Conservation (phyloP, 352 stramenopile genomes). For the Globisporangium megalacanthum region DNA sequence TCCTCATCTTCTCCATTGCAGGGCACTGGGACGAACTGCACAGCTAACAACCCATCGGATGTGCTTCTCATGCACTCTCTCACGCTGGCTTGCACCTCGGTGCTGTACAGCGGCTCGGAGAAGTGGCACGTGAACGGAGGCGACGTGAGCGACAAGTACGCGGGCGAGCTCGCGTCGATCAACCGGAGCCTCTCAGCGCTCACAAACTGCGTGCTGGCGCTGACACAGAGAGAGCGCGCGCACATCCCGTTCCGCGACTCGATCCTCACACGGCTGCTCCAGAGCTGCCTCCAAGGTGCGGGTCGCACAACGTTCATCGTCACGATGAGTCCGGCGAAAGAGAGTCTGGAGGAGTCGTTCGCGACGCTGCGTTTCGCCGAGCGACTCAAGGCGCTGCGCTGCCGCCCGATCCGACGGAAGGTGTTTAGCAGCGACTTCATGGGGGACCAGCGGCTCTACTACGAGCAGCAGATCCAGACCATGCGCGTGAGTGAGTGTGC, state of each 20-base stretch:
- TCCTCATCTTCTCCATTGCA: not conserved
- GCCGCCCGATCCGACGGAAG: conserved; percentile 41
- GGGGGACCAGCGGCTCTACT: conserved; percentile 52
- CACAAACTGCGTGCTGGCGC: conserved; percentile 69
- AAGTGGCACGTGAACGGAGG: conserved; percentile 60
- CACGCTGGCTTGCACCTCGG: conserved; percentile 4
- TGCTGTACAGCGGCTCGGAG: conserved; percentile 43
- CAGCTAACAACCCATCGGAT: not conserved
- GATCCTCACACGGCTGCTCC: conserved; percentile 58
- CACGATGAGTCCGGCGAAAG: conserved; percentile 48
- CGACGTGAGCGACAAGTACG: conserved; percentile 55
- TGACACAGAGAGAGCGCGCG: conserved; percentile 48
- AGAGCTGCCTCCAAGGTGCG: conserved; percentile 51
- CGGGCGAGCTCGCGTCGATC: conserved; percentile 52
- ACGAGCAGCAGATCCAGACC: conserved; percentile 62
- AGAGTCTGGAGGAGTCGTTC: conserved; percentile 61
- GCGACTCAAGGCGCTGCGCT: conserved; percentile 51
- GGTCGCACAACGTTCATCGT: conserved; percentile 59
- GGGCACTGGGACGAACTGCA: too few species aligned
- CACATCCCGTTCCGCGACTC: conserved; percentile 68
- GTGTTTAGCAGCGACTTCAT: conserved; percentile 44
- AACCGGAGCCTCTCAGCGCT: conserved; percentile 74
- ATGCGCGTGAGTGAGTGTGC: conserved; percentile 38
- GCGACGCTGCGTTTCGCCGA: conserved; percentile 70
- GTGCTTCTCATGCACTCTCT: not conserved